Conservation (phyloP, 352 stramenopile species). For the Pythium guiyangense region DNA sequence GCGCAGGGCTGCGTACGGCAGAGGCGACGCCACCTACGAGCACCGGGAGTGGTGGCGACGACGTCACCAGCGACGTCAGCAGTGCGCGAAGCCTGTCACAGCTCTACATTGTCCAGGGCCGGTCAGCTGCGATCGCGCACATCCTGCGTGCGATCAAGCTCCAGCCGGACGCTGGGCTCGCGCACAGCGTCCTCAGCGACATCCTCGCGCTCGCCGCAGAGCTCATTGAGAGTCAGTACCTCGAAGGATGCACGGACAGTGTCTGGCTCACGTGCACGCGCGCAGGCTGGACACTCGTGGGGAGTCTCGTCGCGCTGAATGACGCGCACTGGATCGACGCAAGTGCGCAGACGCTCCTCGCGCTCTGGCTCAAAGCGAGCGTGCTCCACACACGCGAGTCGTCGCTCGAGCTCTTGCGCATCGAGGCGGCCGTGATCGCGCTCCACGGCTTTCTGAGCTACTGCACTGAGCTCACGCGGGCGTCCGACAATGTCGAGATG, state of each 20-base stretch:
- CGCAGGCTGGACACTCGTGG: constrained; percentile 74
- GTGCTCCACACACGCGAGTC: constrained; percentile 77
- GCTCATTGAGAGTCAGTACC: constrained; percentile 78
- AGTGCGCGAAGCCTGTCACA: constrained; percentile 39
- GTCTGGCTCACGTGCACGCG: constrained; percentile 86
- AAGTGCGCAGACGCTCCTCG: constrained; percentile 52
- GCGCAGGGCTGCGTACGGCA: not conserved
- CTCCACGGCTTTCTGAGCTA: constrained; percentile 56
- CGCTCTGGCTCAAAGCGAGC: constrained; percentile 74
- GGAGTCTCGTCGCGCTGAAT: constrained; percentile 63
- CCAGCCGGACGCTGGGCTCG: constrained; percentile 37
- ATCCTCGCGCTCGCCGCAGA: constrained; percentile 65
- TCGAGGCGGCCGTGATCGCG: constrained; percentile 73
- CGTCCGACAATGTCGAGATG: constrained; percentile 43
- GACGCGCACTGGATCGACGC: constrained; percentile 54
- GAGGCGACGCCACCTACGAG: not conserved
- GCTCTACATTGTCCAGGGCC: constrained; percentile 75
- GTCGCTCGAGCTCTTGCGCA: constrained; percentile 74
- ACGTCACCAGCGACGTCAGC: constrained; percentile 21
- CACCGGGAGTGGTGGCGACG: not conserved
- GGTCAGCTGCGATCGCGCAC: constrained; percentile 58
- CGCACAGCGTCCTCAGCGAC: constrained; percentile 48
- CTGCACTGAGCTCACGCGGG: constrained; percentile 22
- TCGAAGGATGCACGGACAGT: constrained; percentile 68
- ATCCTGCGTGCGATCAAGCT: constrained; percentile 51